Base-by-base conservation (phyloP, 2,329 filamentous ascomycete genomes). In the Arthrobotrys entomopaga region DNA sequence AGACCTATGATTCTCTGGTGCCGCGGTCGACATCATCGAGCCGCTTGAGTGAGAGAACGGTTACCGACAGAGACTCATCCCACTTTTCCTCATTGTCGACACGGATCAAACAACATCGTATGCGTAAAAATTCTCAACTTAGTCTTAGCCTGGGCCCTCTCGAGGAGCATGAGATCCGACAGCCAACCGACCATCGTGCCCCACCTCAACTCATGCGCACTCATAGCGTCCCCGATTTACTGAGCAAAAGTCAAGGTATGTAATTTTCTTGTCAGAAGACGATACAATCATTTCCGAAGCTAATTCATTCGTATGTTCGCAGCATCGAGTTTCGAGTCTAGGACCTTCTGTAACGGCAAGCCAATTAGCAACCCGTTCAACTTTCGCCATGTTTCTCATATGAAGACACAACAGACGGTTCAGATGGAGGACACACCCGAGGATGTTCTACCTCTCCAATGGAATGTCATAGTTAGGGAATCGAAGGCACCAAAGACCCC, bases 281-380 rank as follows among this genome's bases (percentile, higher is more conserved):
- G 20, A 10, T 34, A 26, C 22, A 11, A 50, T 50, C 13, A 11
- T 24, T 22, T 20, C 46, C 1, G 7, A 20, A 6, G 4, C 46
- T 50, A 22, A 50, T 50, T 20, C 46, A 29, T 34, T 38, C 5
- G 6, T 10, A 29, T 43, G 10, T 1, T 34, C 7, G 29, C n/a
- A 65, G 61, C 57, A 29, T 52, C 50, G 52, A 50, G 53, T 29
- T 24, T 34, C 20, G 70, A 74, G 8, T 59, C 63, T 43, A 43
- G 70, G 46, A 67, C 42, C 11, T 74, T 74, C 38, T 74, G 70
- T 46, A 74, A 74, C 16, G 70, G 70, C 34, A 74, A 74, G 43
- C 70, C 70, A 11, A 74, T 74, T 48, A 74, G 70, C 29, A 66
- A 74, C 24, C 70, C 70, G 2, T 74, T 74, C 38, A 74, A 74